phyloP scores from a whole-genome alignment of 2,329 filamentous ascomycete species.

The Pseudogymnoascus sp. region DNA sequence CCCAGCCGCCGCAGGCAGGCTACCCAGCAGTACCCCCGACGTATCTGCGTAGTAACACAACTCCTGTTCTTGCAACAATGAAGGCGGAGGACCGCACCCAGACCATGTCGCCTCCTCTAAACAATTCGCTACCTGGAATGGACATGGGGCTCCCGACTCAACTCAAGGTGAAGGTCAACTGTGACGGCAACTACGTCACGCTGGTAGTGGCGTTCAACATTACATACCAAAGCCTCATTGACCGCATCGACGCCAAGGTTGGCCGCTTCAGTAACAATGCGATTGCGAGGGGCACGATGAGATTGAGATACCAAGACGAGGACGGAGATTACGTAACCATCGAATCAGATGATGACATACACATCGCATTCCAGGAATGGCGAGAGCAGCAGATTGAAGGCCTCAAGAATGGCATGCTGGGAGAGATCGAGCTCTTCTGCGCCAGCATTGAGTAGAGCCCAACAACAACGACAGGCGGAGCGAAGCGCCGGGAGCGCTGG shows the following conservation, averaged over 20 bases:
- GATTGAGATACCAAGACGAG: constrained; percentile 83
- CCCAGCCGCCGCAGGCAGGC: constrained; percentile 44
- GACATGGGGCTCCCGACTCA: constrained; percentile 60
- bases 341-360: constrained; percentile 91
- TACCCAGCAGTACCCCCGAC: constrained; percentile 38
- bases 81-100: constrained; percentile 31
- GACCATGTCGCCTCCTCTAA: constrained; percentile 41
- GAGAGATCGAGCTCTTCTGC: constrained; percentile 86
- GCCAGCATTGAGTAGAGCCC: constrained; percentile 36
- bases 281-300: constrained; percentile 74
- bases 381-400: constrained; percentile 63
- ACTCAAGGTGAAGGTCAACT: constrained; percentile 92
- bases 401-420: constrained; percentile 62
- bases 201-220: constrained; percentile 96
- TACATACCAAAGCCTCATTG: constrained; percentile 84
- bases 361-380: constrained; percentile 93
- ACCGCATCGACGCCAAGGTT: constrained; percentile 93
- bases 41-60: constrained; percentile 25
- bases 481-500: constrained; percentile 2
- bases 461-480: background rate
- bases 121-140: constrained; percentile 24
- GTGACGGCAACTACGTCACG: constrained; percentile 84
- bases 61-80: constrained; percentile 16
- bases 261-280: constrained; percentile 78
- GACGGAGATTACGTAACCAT: constrained; percentile 93